A percentile compares a stretch with the other conserved stretches of the same genome.
Evolutionary conservation across 2,329 filamentous ascomycete species (phyloP).

Genomic region (Pestalotiopsis sp.): DNA sequence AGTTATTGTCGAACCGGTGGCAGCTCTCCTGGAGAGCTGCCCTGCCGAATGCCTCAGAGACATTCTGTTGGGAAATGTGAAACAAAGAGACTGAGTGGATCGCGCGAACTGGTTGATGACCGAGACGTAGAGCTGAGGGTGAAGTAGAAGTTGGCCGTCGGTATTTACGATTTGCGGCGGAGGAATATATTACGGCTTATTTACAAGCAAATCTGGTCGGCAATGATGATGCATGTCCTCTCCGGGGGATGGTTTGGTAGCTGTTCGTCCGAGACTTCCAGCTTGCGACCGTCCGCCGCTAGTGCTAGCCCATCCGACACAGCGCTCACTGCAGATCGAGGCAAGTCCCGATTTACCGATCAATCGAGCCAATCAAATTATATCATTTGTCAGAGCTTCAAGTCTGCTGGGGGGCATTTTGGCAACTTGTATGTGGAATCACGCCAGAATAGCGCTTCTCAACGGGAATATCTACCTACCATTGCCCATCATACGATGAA

Average conservation of each 20-base stretch:
- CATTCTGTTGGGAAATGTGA: slow-evolving; percentile 30
- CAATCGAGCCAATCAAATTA: slow-evolving; percentile 2
- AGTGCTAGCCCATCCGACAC: background rate
- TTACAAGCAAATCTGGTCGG: background rate
- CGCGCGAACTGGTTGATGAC: background rate
- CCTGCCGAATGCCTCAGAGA: slow-evolving; percentile 40
- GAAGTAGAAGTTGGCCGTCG: background rate
- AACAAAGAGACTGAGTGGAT: background rate
- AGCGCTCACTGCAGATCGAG: background rate
- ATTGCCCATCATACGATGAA: background rate
- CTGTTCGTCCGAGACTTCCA: background rate
- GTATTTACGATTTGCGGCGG: background rate
- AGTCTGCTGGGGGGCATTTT: background rate
- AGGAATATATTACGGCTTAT: background rate
- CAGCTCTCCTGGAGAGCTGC: slow-evolving; percentile 36
- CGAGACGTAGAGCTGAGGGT: background rate
- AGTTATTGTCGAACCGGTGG: slow-evolving; percentile 25
- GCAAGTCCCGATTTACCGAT: background rate
- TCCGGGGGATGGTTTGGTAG: background rate
- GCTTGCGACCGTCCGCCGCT: background rate
- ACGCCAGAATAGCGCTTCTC: background rate
- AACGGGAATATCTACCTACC: background rate
- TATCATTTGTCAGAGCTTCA: slow-evolving; percentile 1
- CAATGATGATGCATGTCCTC: background rate
- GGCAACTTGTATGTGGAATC: background rate